Evolutionary conservation across 768 basidiomycete species (phyloP).

Genomic region (Porpolomopsis calyptriformis): DNA sequence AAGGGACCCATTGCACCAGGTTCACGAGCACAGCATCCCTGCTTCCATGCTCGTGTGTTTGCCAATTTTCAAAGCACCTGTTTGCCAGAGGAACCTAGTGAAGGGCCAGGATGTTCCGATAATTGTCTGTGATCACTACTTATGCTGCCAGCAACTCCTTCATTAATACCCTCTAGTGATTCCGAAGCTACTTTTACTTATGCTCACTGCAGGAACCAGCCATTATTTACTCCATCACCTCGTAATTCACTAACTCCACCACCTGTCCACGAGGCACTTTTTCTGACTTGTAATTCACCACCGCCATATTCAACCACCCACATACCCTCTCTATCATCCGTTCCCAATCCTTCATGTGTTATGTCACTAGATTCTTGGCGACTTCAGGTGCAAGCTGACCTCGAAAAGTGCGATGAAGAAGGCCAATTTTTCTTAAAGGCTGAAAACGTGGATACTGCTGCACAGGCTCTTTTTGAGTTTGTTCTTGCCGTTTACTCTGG

Average conservation of each 20-base stretch:
- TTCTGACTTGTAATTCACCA: not conserved
- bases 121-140: no score
- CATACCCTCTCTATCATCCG: not conserved
- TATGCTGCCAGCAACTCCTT: no score
- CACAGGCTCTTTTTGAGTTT: not conserved
- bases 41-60: not conserved
- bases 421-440: not conserved
- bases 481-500: not conserved
- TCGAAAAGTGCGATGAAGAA: not conserved
- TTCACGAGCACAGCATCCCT: not conserved
- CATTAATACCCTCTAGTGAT: no score
- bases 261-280: not conserved
- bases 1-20: not conserved
- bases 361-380: not conserved
- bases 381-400: not conserved
- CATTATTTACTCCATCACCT: not conserved
- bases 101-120: not conserved
- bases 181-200: not conserved
- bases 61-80: not conserved
- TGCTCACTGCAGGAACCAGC: not conserved
- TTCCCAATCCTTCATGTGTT: not conserved
- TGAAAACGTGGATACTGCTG: not conserved
- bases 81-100: not conserved
- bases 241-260: not conserved
- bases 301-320: not conserved